Evolutionary conservation across 192 early-diverging fungal genomes (phyloP).

Genomic region (Entophlyctis luteolus): DNA sequence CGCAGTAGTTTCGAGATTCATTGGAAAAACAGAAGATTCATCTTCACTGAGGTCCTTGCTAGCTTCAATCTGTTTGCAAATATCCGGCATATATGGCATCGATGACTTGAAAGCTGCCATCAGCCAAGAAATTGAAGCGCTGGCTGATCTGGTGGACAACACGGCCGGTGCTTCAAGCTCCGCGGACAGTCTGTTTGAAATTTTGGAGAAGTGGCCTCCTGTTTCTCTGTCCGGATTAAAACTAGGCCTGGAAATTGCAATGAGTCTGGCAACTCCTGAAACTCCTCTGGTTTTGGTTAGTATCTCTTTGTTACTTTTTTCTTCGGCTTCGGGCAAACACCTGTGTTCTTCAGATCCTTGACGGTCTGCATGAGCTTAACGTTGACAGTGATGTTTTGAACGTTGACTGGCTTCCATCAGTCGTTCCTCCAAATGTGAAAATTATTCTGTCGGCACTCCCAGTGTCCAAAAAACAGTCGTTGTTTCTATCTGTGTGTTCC

Average conservation of each 20-base stretch:
- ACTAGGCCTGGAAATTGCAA: conserved; percentile 7
- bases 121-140: conserved; percentile 11
- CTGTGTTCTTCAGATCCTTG: conserved; percentile 9
- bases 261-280: conserved; percentile 13
- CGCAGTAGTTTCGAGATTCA: conserved; percentile 2
- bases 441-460: not conserved
- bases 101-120: conserved; percentile 12
- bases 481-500: conserved; percentile 4
- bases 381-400: conserved; percentile 11
- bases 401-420: conserved; percentile 26
- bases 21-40: conserved; percentile 13
- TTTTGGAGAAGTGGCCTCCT: conserved; percentile 29
- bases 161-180: not conserved
- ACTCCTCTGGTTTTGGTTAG: conserved; percentile 21
- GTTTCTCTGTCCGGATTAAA: conserved; percentile 11
- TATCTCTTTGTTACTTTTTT: not conserved
- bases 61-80: conserved; percentile 10
- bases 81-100: conserved; percentile 20
- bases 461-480: conserved; percentile 12
- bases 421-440: conserved; percentile 20
- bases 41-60: not conserved
- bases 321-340: not conserved
- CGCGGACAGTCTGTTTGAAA: conserved; percentile 13
- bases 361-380: conserved; percentile 16
- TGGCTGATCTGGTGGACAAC: not conserved